Percentiles rank a stretch among this genome's conserved stretches.
Evolutionary conservation across 2,329 filamentous ascomycete species (phyloP).

Genomic region (Xylariaceae sp.): DNA sequence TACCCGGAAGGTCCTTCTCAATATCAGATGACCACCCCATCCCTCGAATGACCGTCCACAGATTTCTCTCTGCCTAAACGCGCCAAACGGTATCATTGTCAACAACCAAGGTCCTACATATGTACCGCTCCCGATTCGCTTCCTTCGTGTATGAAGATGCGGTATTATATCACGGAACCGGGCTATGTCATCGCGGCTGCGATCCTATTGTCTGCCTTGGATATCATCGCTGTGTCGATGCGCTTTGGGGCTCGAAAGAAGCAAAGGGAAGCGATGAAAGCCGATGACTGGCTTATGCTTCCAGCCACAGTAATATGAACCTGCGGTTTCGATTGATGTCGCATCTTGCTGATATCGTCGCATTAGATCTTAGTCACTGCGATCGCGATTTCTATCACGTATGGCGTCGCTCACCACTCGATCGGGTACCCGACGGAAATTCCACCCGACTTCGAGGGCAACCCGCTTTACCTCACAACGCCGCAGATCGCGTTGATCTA

Average conservation of each 20-base stretch:
- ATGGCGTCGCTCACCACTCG: constrained; percentile 7
- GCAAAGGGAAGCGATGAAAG: constrained; percentile 13
- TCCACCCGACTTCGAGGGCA: neutral
- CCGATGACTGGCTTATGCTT: constrained; percentile 26
- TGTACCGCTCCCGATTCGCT: neutral
- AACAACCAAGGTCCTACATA: neutral
- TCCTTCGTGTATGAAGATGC: neutral
- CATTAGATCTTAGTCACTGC: constrained; percentile 15
- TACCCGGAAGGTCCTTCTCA: neutral
- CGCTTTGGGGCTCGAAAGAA: constrained; percentile 20
- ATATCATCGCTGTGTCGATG: constrained; percentile 18
- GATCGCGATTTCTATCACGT: constrained; percentile 13
- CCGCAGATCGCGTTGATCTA: constrained; percentile 12
- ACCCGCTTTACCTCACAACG: constrained; percentile 2
- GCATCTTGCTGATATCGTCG: neutral
- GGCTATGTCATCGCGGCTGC: constrained; percentile 17
- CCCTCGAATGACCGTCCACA: neutral
- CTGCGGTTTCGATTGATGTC: neutral
- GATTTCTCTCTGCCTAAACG: neutral
- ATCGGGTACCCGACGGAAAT: constrained; percentile 11
- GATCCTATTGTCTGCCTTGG: constrained; percentile 13
- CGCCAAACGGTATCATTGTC: neutral
- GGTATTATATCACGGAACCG: constrained; percentile 5
- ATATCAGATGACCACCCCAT: no score
- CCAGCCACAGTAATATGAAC: constrained; percentile 19